Base-by-base conservation (phyloP, 345 rosid genomes). In the Arabis hirsuta region DNA sequence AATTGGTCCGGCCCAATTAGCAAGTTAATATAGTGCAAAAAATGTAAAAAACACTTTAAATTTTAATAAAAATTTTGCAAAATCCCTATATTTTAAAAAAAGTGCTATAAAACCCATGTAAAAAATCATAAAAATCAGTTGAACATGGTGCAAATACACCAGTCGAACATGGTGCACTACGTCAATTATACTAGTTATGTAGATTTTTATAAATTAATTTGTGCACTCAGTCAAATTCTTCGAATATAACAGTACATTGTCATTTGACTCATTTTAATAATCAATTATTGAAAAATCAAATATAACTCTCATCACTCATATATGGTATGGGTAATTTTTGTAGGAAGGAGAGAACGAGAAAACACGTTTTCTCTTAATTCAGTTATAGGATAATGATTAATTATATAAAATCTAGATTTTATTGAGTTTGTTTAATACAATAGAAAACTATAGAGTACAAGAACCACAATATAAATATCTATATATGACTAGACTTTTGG, bases 251-350 rank as follows among this genome's bases (percentile, higher is more conserved):
- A 50, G 22, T 51, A 61, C 9, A 20, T 11, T 51, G 19, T 10
- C 24, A 22, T 22, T 22, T 22, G 24, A 22, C 24, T 22, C 72
- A 67, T 26, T 64, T 50, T 20, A 32, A 48, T 20, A 5, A 19
- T 4, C 16, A 34, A 19, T 3, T 32, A 38, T 32, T 50, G 29
- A 4, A 31, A 39, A 47, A 31, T 47, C n/a, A 16, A 41, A n/a
- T 39, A 24, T 9, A 32, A 48, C 31, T 0, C 27, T 27, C 12
- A 32, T 47, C 45, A 22, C 56, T 64, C 14, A 34, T 5, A 20
- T 32, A 50, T 64, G 32, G 32, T 47, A 12, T 47, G 34, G 27
- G 51, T 50, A 7, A 51, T 20, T 27, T n/a, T 65, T 38, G 58
- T 12, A 36, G 20, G 34, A 65, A 22, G 8, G 58, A 13, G 36